A percentile compares a stretch with the other conserved stretches of the same genome.
Conservation (phyloP, 2,329 filamentous ascomycete species). For the Diaporthe citri region DNA sequence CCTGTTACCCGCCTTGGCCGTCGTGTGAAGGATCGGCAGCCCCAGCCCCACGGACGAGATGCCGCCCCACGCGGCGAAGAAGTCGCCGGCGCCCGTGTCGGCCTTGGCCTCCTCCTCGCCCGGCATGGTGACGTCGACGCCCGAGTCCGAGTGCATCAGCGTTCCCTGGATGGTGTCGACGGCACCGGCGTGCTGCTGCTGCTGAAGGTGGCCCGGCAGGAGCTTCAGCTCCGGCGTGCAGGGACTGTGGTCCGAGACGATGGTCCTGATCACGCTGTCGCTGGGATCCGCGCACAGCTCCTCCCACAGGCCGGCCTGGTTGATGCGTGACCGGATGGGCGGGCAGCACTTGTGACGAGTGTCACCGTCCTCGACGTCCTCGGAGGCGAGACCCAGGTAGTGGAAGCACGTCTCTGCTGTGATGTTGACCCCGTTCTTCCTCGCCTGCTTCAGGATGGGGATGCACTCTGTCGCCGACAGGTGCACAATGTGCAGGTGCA, state of each 20-base stretch:
- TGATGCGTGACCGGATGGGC: conserved; percentile 83
- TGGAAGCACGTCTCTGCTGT: conserved; percentile 97
- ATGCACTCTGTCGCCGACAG: conserved; percentile 91
- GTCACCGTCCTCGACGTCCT: conserved; percentile 85
- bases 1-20: conserved; percentile 67
- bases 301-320: conserved; percentile 89
- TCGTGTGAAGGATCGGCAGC: conserved; percentile 89
- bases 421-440: conserved; percentile 81
- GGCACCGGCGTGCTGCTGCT: conserved; percentile 47
- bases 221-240: conserved; percentile 96
- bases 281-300: conserved; percentile 72
- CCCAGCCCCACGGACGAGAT: conserved; percentile 95
- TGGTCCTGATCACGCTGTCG: conserved; percentile 87
- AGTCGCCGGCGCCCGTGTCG: conserved; percentile 74
- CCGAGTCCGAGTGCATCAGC: conserved; percentile 65
- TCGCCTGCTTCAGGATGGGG: conserved; percentile 81
- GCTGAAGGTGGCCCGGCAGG: conserved; percentile 75
- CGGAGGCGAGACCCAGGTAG: conserved; percentile 87
- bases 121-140: conserved; percentile 61
- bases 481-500: conserved; percentile 94
- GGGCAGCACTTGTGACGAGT: conserved; percentile 96
- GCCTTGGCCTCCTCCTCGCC: conserved; percentile 49
- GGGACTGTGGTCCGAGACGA: conserved; percentile 96
- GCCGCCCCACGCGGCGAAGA: conserved; percentile 96
- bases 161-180: conserved; percentile 42